phyloP scores from a whole-genome alignment of 495 filamentous ascomycete genomes.

The Lasiosphaeria ovina region DNA sequence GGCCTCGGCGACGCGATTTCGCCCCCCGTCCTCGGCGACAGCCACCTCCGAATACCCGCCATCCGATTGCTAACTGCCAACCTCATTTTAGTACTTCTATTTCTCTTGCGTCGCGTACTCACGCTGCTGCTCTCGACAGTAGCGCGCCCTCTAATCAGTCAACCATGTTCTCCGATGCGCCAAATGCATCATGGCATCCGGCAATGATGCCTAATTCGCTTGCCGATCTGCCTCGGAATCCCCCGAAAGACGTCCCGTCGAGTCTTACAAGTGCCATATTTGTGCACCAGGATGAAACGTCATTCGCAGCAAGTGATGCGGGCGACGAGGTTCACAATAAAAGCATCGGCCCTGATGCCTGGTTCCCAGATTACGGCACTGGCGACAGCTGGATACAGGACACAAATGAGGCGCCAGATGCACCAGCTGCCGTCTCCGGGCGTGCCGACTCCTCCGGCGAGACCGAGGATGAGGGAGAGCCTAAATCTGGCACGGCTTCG shows the following conservation, averaged over 20 bases:
- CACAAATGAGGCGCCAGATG: constrained; percentile 17
- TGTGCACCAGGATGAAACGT: background rate
- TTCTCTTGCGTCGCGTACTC: constrained; percentile 21
- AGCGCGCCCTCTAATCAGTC: constrained; percentile 33
- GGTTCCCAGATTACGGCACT: constrained; percentile 30
- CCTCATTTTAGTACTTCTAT: constrained; percentile 28
- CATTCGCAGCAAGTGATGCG: constrained; percentile 3
- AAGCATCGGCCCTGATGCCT: constrained; percentile 26
- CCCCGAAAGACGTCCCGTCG: constrained; percentile 4
- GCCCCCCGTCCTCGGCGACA: background rate
- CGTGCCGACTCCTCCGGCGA: constrained; percentile 15
- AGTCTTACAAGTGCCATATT: background rate
- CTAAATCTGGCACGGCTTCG: constrained; percentile 27
- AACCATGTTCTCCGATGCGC: constrained; percentile 41
- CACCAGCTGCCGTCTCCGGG: constrained; percentile 12
- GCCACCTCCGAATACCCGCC: background rate
- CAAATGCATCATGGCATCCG: constrained; percentile 53
- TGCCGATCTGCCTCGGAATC: constrained; percentile 22
- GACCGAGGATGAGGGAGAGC: constrained; percentile 18
- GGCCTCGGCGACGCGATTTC: constrained; percentile 15
- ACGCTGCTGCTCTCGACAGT: constrained; percentile 18
- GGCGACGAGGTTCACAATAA: constrained; percentile 17
- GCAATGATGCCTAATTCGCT: constrained; percentile 52
- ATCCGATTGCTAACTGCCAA: constrained; percentile 2
- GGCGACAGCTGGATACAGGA: constrained; percentile 30